Percentiles rank a stretch among this genome's conserved stretches.
Conservation (phyloP, 2,329 filamentous ascomycete genomes). For the Xylaria arbuscula region DNA sequence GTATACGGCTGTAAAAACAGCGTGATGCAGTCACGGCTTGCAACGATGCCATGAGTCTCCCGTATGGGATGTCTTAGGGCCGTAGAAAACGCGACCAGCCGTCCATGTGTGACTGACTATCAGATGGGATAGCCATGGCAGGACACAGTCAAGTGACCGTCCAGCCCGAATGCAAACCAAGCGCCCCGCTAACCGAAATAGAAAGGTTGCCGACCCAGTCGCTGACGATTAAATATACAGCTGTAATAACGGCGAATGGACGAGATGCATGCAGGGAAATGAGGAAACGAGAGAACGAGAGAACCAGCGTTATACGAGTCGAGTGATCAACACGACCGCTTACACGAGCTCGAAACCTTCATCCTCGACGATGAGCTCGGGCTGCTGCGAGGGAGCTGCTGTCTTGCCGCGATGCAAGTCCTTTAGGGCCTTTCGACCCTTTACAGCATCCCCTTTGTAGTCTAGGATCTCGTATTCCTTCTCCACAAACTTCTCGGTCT, state of each 20-base stretch:
- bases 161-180: conserved; percentile 5
- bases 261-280: conserved; percentile 10
- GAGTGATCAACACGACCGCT: conserved; percentile 10
- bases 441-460: conserved; percentile 57
- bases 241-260: conserved; percentile 23
- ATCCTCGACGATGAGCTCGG: conserved; percentile 51
- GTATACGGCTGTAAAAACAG: conserved; percentile 10
- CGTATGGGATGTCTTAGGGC: conserved; percentile 9
- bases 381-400: conserved; percentile 40
- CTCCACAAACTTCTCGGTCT: conserved; percentile 59
- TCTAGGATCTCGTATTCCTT: conserved; percentile 62
- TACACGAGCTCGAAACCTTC: conserved; percentile 58
- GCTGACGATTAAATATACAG: conserved; percentile 25
- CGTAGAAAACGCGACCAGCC: conserved; percentile 7
- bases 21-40: background rate
- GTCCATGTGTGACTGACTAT: conserved; percentile 15
- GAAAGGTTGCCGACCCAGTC: conserved; percentile 10
- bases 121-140: background rate
- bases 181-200: conserved; percentile 28
- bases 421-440: conserved; percentile 57
- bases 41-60: conserved; percentile 27
- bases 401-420: conserved; percentile 53
- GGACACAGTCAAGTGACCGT: conserved; percentile 6
- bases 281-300: conserved; percentile 21
- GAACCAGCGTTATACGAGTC: conserved; percentile 16